Conservation (phyloP, 148 eudicot genomes). For the Rhododendron henanense region DNA sequence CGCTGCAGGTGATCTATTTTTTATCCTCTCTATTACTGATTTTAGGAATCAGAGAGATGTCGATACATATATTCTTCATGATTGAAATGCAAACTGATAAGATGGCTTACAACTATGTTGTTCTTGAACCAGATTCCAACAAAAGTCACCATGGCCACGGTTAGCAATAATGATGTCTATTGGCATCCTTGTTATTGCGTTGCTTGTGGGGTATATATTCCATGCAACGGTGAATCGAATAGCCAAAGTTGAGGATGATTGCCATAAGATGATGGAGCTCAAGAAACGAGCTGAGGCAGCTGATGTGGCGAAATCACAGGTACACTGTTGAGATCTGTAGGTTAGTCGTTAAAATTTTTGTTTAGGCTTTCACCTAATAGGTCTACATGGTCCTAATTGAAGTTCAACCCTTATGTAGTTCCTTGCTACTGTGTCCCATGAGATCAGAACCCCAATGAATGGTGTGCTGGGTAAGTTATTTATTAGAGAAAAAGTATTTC, state of each 20-base stretch:
- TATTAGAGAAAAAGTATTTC: background rate
- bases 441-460: slow-evolving; percentile 98
- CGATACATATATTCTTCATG: background rate
- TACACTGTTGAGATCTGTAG: background rate
- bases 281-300: slow-evolving; percentile 93
- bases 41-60: background rate
- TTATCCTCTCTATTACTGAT: background rate
- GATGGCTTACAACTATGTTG: background rate
- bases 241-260: slow-evolving; percentile 84
- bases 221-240: slow-evolving; percentile 74
- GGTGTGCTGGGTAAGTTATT: slow-evolving; percentile 76
- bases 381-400: slow-evolving; percentile 10
- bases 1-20: slow-evolving; percentile 67
- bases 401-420: slow-evolving; percentile 46
- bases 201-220: slow-evolving; percentile 70
- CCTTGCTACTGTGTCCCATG: slow-evolving; percentile 98
- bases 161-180: slow-evolving; percentile 45
- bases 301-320: slow-evolving; percentile 95
- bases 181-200: slow-evolving; percentile 67
- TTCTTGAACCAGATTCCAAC: slow-evolving; percentile 65
- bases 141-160: slow-evolving; percentile 83
- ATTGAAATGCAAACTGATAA: background rate
- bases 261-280: slow-evolving; percentile 67
- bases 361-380: background rate
- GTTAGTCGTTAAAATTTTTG: background rate